Percentiles rank a stretch among this genome's conserved stretches.
Evolutionary conservation across 179 eudicot genomes (phyloP).

Genomic region (Carnegiea gigantea): DNA sequence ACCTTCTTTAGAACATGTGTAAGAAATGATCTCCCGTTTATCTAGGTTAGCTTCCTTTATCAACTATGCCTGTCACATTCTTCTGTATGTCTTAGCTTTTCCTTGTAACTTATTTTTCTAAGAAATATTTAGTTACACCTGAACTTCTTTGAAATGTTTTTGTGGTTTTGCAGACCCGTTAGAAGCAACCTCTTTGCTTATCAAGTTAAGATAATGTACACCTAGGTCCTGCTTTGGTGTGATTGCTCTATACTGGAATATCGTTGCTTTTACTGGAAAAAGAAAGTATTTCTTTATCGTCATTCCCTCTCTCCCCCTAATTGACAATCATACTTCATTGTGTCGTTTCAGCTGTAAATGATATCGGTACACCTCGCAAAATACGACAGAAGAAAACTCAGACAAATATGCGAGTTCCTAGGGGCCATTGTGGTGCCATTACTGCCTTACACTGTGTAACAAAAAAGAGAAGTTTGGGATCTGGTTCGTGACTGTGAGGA

Average conservation of each 20-base stretch:
- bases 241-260: not conserved
- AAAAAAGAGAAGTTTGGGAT: slow-evolving; percentile 94
- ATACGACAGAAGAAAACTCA: slow-evolving; percentile 65
- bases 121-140: not conserved
- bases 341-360: slow-evolving; percentile 41
- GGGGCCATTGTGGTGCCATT: slow-evolving; percentile 83
- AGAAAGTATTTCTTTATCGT: not conserved
- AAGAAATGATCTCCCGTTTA: not conserved
- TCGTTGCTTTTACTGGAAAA: not conserved
- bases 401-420: slow-evolving; percentile 67
- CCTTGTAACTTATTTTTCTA: not conserved
- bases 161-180: not conserved
- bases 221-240: not conserved
- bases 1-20: not conserved
- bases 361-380: slow-evolving; percentile 58
- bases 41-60: not conserved
- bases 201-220: not conserved
- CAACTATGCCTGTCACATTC: not conserved
- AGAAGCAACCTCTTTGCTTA: not conserved
- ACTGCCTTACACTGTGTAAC: slow-evolving; percentile 91
- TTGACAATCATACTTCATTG: slow-evolving; percentile 15
- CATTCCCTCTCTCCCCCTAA: not conserved
- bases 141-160: not conserved
- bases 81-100: not conserved
- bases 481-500: slow-evolving; percentile 93